Evolutionary conservation across 352 stramenopile species (phyloP).

Genomic region (Pythium chondricola): DNA sequence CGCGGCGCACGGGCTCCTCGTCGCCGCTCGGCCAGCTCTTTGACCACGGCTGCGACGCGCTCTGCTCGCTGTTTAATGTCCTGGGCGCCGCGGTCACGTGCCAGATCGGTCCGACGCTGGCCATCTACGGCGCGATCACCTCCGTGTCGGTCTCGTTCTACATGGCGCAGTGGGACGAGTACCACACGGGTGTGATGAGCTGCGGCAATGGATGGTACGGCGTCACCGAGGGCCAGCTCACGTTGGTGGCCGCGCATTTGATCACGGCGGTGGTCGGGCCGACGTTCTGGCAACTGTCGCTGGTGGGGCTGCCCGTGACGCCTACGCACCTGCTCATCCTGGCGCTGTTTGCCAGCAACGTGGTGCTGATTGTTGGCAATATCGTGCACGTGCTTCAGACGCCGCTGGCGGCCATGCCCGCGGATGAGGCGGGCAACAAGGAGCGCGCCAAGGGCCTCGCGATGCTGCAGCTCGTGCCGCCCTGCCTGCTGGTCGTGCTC

Average conservation of each 20-base stretch:
- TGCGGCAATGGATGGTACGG: conserved; percentile 81
- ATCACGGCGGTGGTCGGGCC: conserved; percentile 47
- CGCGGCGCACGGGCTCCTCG: conserved; percentile 89
- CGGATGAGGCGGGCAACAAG: conserved; percentile 76
- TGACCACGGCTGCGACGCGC: conserved; percentile 93
- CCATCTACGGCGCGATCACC: conserved; percentile 52
- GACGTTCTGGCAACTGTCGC: conserved; percentile 40
- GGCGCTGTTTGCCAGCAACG: conserved; percentile 62
- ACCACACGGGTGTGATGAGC: conserved; percentile 87
- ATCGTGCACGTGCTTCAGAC: conserved; percentile 64
- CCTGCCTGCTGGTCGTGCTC: conserved; percentile 44
- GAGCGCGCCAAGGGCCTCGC: conserved; percentile 76
- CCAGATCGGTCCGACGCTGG: conserved; percentile 38
- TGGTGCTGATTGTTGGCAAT: conserved; percentile 71
- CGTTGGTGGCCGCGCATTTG: conserved; percentile 63
- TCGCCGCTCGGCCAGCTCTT: conserved; percentile 97
- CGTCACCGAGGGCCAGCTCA: conserved; percentile 81
- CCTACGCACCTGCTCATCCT: conserved; percentile 39
- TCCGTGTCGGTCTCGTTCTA: conserved; percentile 81
- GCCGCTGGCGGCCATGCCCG: conserved; percentile 41
- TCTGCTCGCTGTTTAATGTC: conserved; percentile 80
- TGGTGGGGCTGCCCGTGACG: conserved; percentile 35
- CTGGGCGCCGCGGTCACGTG: conserved; percentile 64
- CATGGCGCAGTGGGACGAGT: conserved; percentile 85
- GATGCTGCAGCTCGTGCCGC: conserved; percentile 69